These are phyloP conservation scores for Xylaria curta DNA, from an alignment of 495 filamentous ascomycete genomes.

Conservation along the genomic window DNA sequence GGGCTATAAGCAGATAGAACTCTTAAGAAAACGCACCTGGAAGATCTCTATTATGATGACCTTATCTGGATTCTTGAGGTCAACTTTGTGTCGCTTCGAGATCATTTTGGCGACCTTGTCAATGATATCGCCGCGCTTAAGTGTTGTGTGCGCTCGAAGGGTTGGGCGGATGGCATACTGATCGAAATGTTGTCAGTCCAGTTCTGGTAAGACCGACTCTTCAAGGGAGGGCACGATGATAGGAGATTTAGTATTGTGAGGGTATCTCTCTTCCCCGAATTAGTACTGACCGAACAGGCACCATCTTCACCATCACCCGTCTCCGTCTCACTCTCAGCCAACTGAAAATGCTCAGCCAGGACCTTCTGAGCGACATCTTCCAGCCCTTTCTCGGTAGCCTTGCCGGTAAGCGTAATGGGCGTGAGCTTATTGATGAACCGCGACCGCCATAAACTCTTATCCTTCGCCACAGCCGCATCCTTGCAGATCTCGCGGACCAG, in stretches of 20 bases:
- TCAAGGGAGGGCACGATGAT: background rate
- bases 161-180: slow-evolving; percentile 92
- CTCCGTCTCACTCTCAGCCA: slow-evolving; percentile 37
- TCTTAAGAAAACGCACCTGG: slow-evolving; percentile 64
- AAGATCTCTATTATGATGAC: slow-evolving; percentile 89
- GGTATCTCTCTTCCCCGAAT: background rate
- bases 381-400: slow-evolving; percentile 78
- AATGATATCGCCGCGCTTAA: slow-evolving; percentile 80
- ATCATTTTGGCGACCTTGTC: slow-evolving; percentile 71
- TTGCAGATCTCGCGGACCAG: slow-evolving; percentile 78
- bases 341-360: slow-evolving; percentile 74
- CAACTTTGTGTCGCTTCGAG: slow-evolving; percentile 72
- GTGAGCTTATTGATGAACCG: slow-evolving; percentile 86
- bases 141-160: slow-evolving; percentile 75
- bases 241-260: background rate
- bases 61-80: slow-evolving; percentile 80
- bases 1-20: background rate
- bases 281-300: slow-evolving; percentile 24
- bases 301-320: slow-evolving; percentile 21
- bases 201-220: background rate
- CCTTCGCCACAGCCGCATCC: slow-evolving; percentile 59
- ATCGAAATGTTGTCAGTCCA: background rate
- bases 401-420: slow-evolving; percentile 75
- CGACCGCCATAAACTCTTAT: slow-evolving; percentile 62
- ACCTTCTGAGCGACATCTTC: slow-evolving; percentile 74